phyloP scores from a whole-genome alignment of 2,329 filamentous ascomycete genomes.

The Hirsutella minnesotensis region DNA sequence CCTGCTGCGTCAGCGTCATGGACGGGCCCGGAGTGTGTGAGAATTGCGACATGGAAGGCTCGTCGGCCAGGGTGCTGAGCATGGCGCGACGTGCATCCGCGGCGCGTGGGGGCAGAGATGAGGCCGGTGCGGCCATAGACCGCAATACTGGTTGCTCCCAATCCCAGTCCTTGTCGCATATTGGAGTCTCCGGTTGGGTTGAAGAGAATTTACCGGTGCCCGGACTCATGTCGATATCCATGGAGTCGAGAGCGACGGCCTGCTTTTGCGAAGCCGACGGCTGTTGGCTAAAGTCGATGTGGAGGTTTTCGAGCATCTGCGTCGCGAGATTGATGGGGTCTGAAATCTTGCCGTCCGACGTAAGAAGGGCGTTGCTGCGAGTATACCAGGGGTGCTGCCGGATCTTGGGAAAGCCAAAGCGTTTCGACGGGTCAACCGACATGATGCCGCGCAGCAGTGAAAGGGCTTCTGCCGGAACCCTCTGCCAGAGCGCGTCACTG shows the following conservation, averaged over 20 bases:
- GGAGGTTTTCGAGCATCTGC: conserved; percentile 82
- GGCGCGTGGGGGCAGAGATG: conserved; percentile 20
- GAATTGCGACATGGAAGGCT: conserved; percentile 82
- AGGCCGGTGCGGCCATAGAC: conserved; percentile 30
- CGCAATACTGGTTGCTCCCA: conserved; percentile 68
- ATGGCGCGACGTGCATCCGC: conserved; percentile 21
- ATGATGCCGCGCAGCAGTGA: conserved; percentile 91
- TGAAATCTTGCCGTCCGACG: conserved; percentile 58
- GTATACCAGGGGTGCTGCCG: conserved; percentile 94
- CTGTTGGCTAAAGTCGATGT: conserved; percentile 71
- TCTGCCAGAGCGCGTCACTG: conserved; percentile 74
- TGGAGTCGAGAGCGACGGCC: conserved; percentile 34
- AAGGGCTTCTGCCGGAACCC: conserved; percentile 59
- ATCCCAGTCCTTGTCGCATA: conserved; percentile 67
- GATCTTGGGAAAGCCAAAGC: conserved; percentile 80
- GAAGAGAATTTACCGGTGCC: conserved; percentile 47
- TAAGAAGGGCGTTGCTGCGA: conserved; percentile 64
- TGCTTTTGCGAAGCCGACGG: conserved; percentile 42
- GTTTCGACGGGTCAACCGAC: conserved; percentile 58
- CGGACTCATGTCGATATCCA: conserved; percentile 52
- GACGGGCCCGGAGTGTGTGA: conserved; percentile 67
- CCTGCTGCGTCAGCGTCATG: conserved; percentile 76
- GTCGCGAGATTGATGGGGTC: conserved; percentile 84
- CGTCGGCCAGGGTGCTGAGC: conserved; percentile 59
- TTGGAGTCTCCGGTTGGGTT: conserved; percentile 76